Evolutionary conservation across 768 basidiomycete species (phyloP).

Genomic region (Mycena crocata): DNA sequence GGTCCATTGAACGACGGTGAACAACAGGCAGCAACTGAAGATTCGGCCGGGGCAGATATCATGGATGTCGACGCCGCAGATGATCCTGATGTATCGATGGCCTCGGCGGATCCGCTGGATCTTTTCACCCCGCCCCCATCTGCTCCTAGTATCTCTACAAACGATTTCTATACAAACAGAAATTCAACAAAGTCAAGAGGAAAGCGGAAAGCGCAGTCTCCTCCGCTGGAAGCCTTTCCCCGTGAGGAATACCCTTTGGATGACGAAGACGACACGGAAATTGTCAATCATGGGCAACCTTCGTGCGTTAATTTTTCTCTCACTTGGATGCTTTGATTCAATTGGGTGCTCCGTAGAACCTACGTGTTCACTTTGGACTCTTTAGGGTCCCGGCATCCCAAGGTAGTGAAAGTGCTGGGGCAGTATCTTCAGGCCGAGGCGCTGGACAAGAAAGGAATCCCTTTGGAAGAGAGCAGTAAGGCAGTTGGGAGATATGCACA

Average conservation of each 20-base stretch:
- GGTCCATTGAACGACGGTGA: conserved; percentile 3
- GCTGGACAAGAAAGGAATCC: conserved; percentile 67
- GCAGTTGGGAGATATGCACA: conserved; percentile 62
- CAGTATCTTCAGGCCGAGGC: conserved; percentile 85
- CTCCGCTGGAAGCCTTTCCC: conserved; percentile 12
- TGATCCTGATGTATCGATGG: conserved; percentile 16
- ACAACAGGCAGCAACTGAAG: conserved; percentile 21
- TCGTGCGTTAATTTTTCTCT: conserved; percentile 9
- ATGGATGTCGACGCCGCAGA: conserved; percentile 14
- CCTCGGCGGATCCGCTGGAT: conserved; percentile 22
- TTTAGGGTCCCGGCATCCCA: conserved; percentile 76
- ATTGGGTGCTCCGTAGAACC: conserved; percentile 58
- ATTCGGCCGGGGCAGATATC: neutral
- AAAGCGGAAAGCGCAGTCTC: conserved; percentile 25
- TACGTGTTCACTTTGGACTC: conserved; percentile 94
- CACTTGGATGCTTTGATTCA: neutral
- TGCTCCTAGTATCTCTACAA: neutral
- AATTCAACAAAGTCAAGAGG: conserved; percentile 18
- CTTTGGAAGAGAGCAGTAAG: conserved; percentile 45
- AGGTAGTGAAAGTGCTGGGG: conserved; percentile 69
- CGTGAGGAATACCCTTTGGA: conserved; percentile 18
- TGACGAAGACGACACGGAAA: conserved; percentile 35
- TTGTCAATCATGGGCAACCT: conserved; percentile 41
- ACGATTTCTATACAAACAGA: conserved; percentile 23
- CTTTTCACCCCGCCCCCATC: conserved; percentile 4